Base-by-base conservation (phyloP, 2,329 filamentous ascomycete species). In the Curvularia sp. region DNA sequence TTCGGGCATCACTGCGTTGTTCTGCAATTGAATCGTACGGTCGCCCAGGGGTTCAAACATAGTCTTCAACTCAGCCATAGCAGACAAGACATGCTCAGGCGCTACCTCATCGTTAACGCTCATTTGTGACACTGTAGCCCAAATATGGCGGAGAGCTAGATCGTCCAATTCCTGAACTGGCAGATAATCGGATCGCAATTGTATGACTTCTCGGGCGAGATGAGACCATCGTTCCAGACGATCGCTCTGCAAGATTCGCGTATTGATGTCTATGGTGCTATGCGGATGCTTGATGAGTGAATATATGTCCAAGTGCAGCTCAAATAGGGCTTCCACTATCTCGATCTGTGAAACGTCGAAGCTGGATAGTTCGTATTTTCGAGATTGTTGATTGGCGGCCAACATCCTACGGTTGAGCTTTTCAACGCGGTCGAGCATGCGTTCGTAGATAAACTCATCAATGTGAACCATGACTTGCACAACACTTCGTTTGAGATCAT, bases 1-100 rank as follows among this genome's bases (percentile, higher is more conserved):
- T 61, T 95, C 91, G 0, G 92, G 87, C 88, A 99, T 96, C 19
- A 93, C 85, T 1, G 87, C 85, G 71, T 97, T 98, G 75, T 99
- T 98, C 3, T 89, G 81, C 13, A 98, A 81, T 32, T 83, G 80
- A 12, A 91, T 85, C 0, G 81, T 78, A 27, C 80, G 79, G n/a
- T 79, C 79, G 13, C 78, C 80, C 10, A 82, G 72, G 3, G 78
- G 77, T 25, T 78, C 67, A 13, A 91, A 77, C 10, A 86, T 77
- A 3, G 68, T 70, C 67, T 87, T 86, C 12, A 91, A 76, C 64
- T 91, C 87, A 57, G 84, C 81, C 74, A 89, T 85, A 65, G 86
- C 88, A 47, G 82, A 78, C 25, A 90, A 73, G 32, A 88, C 80
- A 68, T 89, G 84, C 52, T 87, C 84, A 50, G 87, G 84, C 15